A percentile compares a stretch with the other conserved stretches of the same genome.
Evolutionary conservation across 805 yeast genomes (phyloP).

Genomic region (Saturnispora serradocipensis): DNA sequence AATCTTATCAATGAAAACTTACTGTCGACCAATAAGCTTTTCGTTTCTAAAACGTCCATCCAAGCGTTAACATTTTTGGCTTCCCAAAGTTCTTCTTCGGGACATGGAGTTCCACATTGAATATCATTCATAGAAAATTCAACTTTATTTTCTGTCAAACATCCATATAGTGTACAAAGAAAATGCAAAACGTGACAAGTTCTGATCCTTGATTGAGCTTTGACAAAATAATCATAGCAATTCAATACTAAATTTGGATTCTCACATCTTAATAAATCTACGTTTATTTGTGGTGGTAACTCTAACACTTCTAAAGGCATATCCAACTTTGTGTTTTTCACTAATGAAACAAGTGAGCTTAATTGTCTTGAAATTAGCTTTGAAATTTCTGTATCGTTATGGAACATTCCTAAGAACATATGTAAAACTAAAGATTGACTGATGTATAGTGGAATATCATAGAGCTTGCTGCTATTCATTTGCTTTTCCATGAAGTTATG

Average conservation of each 20-base stretch:
- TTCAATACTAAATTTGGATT: slow-evolving; percentile 26
- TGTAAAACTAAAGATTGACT: slow-evolving; percentile 49
- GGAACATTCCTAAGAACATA: slow-evolving; percentile 47
- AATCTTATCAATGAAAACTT: slow-evolving; percentile 47
- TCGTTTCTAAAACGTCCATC: slow-evolving; percentile 32
- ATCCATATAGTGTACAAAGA: slow-evolving; percentile 39
- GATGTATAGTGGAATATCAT: slow-evolving; percentile 47
- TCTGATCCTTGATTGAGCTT: slow-evolving; percentile 47
- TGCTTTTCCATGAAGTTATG: slow-evolving; percentile 54
- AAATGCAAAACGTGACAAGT: slow-evolving; percentile 44
- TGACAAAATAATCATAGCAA: slow-evolving; percentile 42
- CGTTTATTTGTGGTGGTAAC: slow-evolving; percentile 32
- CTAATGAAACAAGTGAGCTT: slow-evolving; percentile 44
- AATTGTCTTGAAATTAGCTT: slow-evolving; percentile 44
- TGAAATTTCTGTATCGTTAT: slow-evolving; percentile 42
- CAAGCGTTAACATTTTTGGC: slow-evolving; percentile 43
- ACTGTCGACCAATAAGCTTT: slow-evolving; percentile 38
- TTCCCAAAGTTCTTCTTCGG: slow-evolving; percentile 51
- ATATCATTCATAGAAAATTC: slow-evolving; percentile 36
- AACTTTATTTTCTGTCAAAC: slow-evolving; percentile 34
- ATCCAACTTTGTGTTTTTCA: slow-evolving; percentile 43
- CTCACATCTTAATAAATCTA: slow-evolving; percentile 14
- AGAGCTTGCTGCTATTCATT: slow-evolving; percentile 36
- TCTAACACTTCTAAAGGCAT: slow-evolving; percentile 39
- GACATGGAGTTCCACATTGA: slow-evolving; percentile 58